Conservation (phyloP, 176 grass and related monocot species). For the Typha latifolia region DNA sequence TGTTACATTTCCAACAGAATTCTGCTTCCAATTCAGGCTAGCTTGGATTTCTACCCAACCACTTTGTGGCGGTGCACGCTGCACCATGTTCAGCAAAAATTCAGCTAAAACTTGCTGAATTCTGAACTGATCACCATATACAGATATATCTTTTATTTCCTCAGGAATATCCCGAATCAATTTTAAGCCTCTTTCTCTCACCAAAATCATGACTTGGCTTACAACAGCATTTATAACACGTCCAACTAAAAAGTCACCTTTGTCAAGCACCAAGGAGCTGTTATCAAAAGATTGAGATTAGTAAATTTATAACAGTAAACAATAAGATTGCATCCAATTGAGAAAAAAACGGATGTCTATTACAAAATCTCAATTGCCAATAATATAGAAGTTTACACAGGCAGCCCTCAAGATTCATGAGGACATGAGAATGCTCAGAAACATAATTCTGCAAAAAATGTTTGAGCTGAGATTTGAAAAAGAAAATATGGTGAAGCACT, state of each 20-base stretch:
- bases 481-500: too few relatives aligned
- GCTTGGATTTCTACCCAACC: slow-evolving; percentile 95
- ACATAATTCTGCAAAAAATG: too few relatives aligned
- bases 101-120: slow-evolving; percentile 95
- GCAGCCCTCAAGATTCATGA: too few relatives aligned
- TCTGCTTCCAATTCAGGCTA: slow-evolving; percentile 61
- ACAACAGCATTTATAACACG: slow-evolving; percentile 85
- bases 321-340: neutral
- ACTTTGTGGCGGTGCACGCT: slow-evolving; percentile 63
- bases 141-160: slow-evolving; percentile 69
- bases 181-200: slow-evolving; percentile 82
- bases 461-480: too few relatives aligned
- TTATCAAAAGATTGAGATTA: slow-evolving; percentile 20
- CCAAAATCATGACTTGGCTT: slow-evolving; percentile 88
- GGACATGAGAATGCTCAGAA: too few relatives aligned
- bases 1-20: slow-evolving; percentile 48
- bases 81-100: slow-evolving; percentile 77
- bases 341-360: slow-evolving; percentile 8
- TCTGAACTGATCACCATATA: slow-evolving; percentile 83
- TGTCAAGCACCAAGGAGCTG: slow-evolving; percentile 76
- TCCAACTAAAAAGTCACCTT: slow-evolving; percentile 79
- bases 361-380: neutral
- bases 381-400: neutral
- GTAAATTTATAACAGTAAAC: slow-evolving; percentile 7
- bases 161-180: slow-evolving; percentile 96